phyloP scores from a whole-genome alignment of 352 stramenopile species.

The Phytophthora citricola region DNA sequence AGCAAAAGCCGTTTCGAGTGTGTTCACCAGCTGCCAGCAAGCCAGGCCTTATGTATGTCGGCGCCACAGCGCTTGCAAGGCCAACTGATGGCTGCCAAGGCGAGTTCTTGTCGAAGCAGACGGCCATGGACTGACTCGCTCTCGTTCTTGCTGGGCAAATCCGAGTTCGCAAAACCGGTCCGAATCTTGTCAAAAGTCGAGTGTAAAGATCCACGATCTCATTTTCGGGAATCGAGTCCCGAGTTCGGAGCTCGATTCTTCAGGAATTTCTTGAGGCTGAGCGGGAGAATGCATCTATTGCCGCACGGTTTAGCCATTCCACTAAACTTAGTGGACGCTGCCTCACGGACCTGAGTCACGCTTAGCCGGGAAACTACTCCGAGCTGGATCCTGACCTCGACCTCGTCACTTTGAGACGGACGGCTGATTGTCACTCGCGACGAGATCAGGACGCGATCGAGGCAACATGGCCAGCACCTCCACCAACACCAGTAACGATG shows the following conservation, averaged over 20 bases:
- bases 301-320: no score
- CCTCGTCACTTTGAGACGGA: slow-evolving; percentile 1
- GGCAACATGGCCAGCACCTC: neutral
- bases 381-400: neutral
- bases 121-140: slow-evolving; percentile 7
- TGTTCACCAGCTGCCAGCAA: neutral
- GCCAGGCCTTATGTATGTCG: neutral
- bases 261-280: no score
- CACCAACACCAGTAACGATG: neutral
- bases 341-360: neutral
- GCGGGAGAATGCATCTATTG: no score
- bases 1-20: neutral
- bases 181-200: neutral
- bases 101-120: slow-evolving; percentile 8
- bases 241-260: no score
- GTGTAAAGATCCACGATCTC: no score
- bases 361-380: neutral
- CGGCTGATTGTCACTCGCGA: slow-evolving; percentile 5
- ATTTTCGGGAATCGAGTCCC: no score
- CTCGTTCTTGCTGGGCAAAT: neutral
- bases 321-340: neutral
- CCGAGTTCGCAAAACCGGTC: neutral
- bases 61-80: neutral
- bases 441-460: neutral
- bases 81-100: slow-evolving; percentile 4